phyloP scores from a whole-genome alignment of 108 stramenopile species.

The Nitzschia sp. region DNA sequence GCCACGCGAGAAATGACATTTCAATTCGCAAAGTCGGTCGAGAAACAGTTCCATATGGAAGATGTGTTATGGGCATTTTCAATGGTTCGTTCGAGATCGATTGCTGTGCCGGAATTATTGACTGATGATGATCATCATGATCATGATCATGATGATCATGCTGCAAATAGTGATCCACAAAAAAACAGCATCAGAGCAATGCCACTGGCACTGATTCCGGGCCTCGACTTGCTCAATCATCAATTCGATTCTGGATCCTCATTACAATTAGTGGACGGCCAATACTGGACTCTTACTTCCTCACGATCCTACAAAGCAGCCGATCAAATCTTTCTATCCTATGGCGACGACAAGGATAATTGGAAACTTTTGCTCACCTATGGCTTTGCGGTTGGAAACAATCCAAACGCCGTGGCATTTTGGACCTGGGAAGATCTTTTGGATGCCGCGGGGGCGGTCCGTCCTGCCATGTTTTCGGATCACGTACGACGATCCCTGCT shows the following conservation, averaged over 20 bases:
- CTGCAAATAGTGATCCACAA: not conserved
- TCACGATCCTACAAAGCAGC: slow-evolving; percentile 21
- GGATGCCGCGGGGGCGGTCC: slow-evolving; percentile 28
- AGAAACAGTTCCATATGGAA: not conserved
- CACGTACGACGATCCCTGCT: slow-evolving; percentile 5
- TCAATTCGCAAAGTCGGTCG: not conserved
- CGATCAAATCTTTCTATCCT: slow-evolving; percentile 36
- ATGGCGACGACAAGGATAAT: slow-evolving; percentile 36
- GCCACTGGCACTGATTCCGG: slow-evolving; percentile 36
- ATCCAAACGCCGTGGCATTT: slow-evolving; percentile 23
- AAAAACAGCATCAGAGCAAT: not conserved
- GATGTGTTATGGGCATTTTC: slow-evolving; percentile 33
- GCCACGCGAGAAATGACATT: slow-evolving; percentile 20
- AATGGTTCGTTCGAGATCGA: slow-evolving; percentile 31
- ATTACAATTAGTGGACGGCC: slow-evolving; percentile 11
- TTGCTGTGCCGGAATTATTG: slow-evolving; percentile 28
- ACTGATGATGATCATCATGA: not conserved
- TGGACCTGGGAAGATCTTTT: slow-evolving; percentile 38
- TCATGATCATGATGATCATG: no score
- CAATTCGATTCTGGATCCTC: slow-evolving; percentile 13
- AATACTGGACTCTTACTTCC: slow-evolving; percentile 22
- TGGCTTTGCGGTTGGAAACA: slow-evolving; percentile 23
- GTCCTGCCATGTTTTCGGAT: slow-evolving; percentile 31
- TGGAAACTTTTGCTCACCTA: slow-evolving; percentile 34
- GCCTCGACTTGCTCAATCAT: slow-evolving; percentile 37